Base-by-base conservation (phyloP, 768 basidiomycete species). In the Postia placenta region DNA sequence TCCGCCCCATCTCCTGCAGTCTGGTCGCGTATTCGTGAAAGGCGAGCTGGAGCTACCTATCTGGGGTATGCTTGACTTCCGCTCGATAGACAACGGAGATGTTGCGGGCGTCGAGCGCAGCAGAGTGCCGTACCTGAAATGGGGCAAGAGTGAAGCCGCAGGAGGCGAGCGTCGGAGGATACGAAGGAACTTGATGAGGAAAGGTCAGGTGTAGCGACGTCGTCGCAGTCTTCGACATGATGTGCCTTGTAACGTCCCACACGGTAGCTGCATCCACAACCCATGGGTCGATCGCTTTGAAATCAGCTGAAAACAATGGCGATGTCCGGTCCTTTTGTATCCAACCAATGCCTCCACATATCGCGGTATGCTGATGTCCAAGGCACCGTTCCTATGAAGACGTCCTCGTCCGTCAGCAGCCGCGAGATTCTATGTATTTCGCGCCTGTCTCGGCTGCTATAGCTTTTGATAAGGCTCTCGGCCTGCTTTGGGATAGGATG, bases 41-140 rank as follows among this genome's bases (percentile, higher is more conserved):
- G 93, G 93, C 6, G 91, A 92, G 61, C 71, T 93, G 58, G 92
- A 94, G 64, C 66, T 96, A 0, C 93, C 93, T 0, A 70, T 92
- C 0, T 87, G 86, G 81, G 92, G 86, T 0, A 80, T 92, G 83
- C 69, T 96, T 43, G 92, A 94, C 63, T 85, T 81, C 63, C 61
- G 67, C 49, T 60, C 55, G 3, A 66, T 65, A 1, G 64, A 64
- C 20, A 64, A 63, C n/a, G 70, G 76, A 2, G 79, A 75, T 0
- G 69, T 83, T 4, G 78, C 79, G 4, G 76, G 75, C 0, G 63
- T 71, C 14, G 74, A 75, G 12, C 79, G 71, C 59, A 78, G 73
- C 5, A 79, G 68, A 3, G 74, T 81, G 17, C 83, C 93, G n/a
- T 95, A 80, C 67, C 65, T 95, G 62, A 84, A 85, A 56, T 86